A percentile compares a stretch with the other conserved stretches of the same genome.
These are phyloP conservation scores for Talaromyces sp. DNA, from an alignment of 2,329 filamentous ascomycete genomes.

Conservation along the genomic window DNA sequence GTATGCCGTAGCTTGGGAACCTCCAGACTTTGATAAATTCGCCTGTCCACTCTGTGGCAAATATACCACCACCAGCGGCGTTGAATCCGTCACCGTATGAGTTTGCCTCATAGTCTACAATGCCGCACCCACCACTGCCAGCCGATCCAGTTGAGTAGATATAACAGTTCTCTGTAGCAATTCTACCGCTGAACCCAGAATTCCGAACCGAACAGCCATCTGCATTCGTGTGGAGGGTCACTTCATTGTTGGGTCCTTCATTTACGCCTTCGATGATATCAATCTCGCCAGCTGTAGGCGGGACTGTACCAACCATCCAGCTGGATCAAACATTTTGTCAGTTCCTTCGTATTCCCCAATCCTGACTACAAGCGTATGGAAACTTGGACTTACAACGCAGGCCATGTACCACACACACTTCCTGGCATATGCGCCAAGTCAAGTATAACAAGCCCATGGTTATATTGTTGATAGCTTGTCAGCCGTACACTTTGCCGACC, in stretches of 20 bases:
- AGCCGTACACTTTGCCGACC: conserved; percentile 74
- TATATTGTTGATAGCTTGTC: conserved; percentile 65
- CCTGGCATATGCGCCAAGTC: conserved; percentile 75
- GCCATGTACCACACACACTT: conserved; percentile 72
- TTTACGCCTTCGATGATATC: conserved; percentile 82
- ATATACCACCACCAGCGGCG: conserved; percentile 67
- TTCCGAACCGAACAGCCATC: conserved; percentile 60
- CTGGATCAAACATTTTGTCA: conserved; percentile 24
- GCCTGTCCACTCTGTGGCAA: conserved; percentile 75
- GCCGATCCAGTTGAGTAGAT: conserved; percentile 47
- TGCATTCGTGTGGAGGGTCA: conserved; percentile 68
- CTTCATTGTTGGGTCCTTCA: conserved; percentile 57
- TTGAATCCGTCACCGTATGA: conserved; percentile 74
- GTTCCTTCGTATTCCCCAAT: not conserved
- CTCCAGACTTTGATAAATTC: conserved; percentile 76
- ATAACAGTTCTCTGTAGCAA: conserved; percentile 61
- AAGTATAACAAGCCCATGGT: conserved; percentile 69
- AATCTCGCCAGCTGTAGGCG: conserved; percentile 73
- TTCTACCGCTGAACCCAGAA: conserved; percentile 50
- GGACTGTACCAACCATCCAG: conserved; percentile 65
- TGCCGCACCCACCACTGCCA: conserved; percentile 61
- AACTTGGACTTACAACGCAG: conserved; percentile 57
- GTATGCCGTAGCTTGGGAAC: conserved; percentile 70
- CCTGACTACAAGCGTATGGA: not conserved
- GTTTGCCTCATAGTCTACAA: conserved; percentile 51